Percentiles rank a stretch among this genome's conserved stretches.
These are phyloP conservation scores for Aspergillus udagawae DNA, from an alignment of 2,329 filamentous ascomycete genomes.

Conservation along the genomic window DNA sequence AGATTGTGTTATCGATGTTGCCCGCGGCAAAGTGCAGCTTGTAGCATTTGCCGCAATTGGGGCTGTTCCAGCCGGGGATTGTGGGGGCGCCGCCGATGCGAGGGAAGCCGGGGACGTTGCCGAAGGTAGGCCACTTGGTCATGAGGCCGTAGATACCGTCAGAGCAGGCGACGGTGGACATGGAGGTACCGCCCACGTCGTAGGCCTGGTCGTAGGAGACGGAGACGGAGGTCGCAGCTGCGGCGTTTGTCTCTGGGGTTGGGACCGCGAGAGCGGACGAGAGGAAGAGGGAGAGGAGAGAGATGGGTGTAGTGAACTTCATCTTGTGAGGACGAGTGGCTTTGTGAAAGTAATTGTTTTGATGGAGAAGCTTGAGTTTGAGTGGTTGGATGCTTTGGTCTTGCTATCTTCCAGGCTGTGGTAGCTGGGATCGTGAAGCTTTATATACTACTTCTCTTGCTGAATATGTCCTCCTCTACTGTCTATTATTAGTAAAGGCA, in stretches of 20 bases:
- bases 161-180: conserved; percentile 50
- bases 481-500: not conserved
- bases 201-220: conserved; percentile 72
- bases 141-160: conserved; percentile 34
- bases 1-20: conserved; percentile 39
- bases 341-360: not conserved
- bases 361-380: not conserved
- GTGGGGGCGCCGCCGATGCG: conserved; percentile 48
- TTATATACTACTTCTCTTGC: not conserved
- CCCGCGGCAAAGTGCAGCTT: conserved; percentile 43
- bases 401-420: not conserved
- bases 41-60: conserved; percentile 53
- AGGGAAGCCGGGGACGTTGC: conserved; percentile 45
- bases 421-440: not conserved
- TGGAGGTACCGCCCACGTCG: conserved; percentile 55
- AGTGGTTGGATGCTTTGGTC: not conserved
- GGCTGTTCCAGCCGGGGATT: conserved; percentile 44
- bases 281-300: conserved; percentile 21
- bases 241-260: conserved; percentile 8
- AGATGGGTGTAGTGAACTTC: conserved; percentile 14
- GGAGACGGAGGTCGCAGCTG: conserved; percentile 25
- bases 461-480: not conserved
- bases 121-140: conserved; percentile 37
- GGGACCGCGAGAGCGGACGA: conserved; percentile 21
- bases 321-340: conserved; percentile 7